Evolutionary conservation across 2,329 filamentous ascomycete species (phyloP).

Genomic region (Periconia digitata): DNA sequence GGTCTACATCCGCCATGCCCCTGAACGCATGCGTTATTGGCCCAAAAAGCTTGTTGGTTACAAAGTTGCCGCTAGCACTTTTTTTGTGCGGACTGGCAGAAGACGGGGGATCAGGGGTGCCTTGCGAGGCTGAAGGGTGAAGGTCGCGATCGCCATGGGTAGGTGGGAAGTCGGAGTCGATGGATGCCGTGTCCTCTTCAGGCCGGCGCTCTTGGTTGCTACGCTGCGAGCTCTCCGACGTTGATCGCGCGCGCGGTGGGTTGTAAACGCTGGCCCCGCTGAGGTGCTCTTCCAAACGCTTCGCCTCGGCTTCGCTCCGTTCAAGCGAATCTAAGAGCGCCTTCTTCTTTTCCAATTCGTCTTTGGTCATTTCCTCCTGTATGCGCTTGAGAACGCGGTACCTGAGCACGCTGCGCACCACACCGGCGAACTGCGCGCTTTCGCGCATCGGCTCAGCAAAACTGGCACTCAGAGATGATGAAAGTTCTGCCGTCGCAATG

Average conservation of each 20-base stretch:
- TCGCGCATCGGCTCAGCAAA: slow-evolving; percentile 98
- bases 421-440: slow-evolving; percentile 93
- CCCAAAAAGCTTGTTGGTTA: slow-evolving; percentile 91
- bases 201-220: slow-evolving; percentile 46
- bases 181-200: slow-evolving; percentile 79
- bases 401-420: slow-evolving; percentile 83
- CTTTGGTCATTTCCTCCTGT: slow-evolving; percentile 95
- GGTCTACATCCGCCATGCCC: slow-evolving; percentile 93
- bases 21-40: slow-evolving; percentile 94
- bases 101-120: slow-evolving; percentile 53
- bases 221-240: slow-evolving; percentile 56
- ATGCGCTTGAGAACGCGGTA: slow-evolving; percentile 93
- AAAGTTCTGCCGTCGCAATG: slow-evolving; percentile 90
- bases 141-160: slow-evolving; percentile 79
- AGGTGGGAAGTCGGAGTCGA: slow-evolving; percentile 94
- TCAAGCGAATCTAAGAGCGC: slow-evolving; percentile 84
- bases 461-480: slow-evolving; percentile 81
- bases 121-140: slow-evolving; percentile 70
- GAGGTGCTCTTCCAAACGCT: slow-evolving; percentile 90
- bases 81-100: slow-evolving; percentile 66
- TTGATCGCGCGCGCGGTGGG: slow-evolving; percentile 67
- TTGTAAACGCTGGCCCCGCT: slow-evolving; percentile 67
- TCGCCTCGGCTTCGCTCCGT: slow-evolving; percentile 87
- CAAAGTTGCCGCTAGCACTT: slow-evolving; percentile 76
- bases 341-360: slow-evolving; percentile 87